Evolutionary conservation across 2,329 filamentous ascomycete genomes (phyloP).

Genomic region (Ascosphaera aggregata): DNA sequence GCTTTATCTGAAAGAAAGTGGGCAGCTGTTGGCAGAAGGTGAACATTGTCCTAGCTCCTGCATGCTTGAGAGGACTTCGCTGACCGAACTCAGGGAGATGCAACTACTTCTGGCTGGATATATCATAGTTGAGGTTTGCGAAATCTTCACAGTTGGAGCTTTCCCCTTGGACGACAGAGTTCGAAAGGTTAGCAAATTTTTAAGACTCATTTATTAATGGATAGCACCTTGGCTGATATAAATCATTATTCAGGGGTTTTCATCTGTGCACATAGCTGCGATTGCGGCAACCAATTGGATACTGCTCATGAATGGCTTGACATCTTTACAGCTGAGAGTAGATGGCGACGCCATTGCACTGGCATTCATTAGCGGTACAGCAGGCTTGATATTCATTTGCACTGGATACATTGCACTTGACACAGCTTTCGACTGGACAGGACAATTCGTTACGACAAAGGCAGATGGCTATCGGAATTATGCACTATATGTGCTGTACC

Average conservation of each 20-base stretch:
- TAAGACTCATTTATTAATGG: conserved; percentile 13
- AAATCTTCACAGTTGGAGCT: conserved; percentile 85
- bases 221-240: not conserved
- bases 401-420: conserved; percentile 92
- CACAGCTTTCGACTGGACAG: conserved; percentile 69
- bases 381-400: conserved; percentile 52
- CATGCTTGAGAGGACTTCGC: not conserved
- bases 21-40: conserved; percentile 86
- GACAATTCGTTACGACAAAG: conserved; percentile 43
- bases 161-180: conserved; percentile 52
- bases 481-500: conserved; percentile 82
- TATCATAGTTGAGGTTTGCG: conserved; percentile 73
- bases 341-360: conserved; percentile 76
- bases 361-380: conserved; percentile 48
- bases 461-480: conserved; percentile 42
- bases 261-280: conserved; percentile 69
- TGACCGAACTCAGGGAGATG: conserved; percentile 49
- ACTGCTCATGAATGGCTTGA: conserved; percentile 70
- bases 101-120: conserved; percentile 78
- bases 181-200: conserved; percentile 45
- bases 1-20: conserved; percentile 69
- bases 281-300: conserved; percentile 81
- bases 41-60: conserved; percentile 10
- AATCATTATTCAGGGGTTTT: conserved; percentile 41
- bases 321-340: conserved; percentile 83